Base-by-base conservation (phyloP, 2,329 filamentous ascomycete species). In the Monosporascus sp. region DNA sequence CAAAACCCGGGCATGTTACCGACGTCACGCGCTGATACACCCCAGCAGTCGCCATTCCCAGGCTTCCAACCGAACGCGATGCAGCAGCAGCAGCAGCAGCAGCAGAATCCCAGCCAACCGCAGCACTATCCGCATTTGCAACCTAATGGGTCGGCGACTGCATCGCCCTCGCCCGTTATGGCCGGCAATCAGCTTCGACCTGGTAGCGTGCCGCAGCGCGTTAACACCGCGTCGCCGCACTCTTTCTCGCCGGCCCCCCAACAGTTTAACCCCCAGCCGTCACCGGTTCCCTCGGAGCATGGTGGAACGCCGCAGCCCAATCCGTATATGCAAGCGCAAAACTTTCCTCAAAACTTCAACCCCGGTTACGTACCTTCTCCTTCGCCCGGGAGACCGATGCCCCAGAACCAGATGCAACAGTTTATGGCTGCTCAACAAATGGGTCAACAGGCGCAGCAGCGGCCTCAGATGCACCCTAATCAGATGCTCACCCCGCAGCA, bases 121-220 rank as follows among this genome's bases (percentile, higher is more conserved):
- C 84, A 80, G 55, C 83, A 83, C 52, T 96, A 93, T 68, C 84
- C 90, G 57, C 92, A 96, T 72, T 80, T 96, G 52, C 88, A 90
- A 65, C 83, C 88, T 60, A 87, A 89, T 64, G 86, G 87, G 49
- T 91, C 90, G 3, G 81, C 84, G 49, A 94, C 91, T 69, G 88
- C 90, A 56, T 96, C 90, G 39, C 93, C 93, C 11, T 97, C 94
- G 6, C 94, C 94, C 27, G 93, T 95, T 57, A 91, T 97, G 83
- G 83, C 65, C 7, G 66, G 84, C 56, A 91, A 87, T 66, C 92
- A 95, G 64, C 76, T 86, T 68, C 82, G 84, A 57, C 81, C 85
- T 37, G 83, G 88, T 65, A 81, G 81, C 63, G 84, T 88, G 15
- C 85, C 87, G 39, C 89, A 91, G 67, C 79, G 91, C 65, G 90